A percentile compares a stretch with the other conserved stretches of the same genome.
Evolutionary conservation across 345 rosid genomes (phyloP).

Genomic region (Murraya paniculata): DNA sequence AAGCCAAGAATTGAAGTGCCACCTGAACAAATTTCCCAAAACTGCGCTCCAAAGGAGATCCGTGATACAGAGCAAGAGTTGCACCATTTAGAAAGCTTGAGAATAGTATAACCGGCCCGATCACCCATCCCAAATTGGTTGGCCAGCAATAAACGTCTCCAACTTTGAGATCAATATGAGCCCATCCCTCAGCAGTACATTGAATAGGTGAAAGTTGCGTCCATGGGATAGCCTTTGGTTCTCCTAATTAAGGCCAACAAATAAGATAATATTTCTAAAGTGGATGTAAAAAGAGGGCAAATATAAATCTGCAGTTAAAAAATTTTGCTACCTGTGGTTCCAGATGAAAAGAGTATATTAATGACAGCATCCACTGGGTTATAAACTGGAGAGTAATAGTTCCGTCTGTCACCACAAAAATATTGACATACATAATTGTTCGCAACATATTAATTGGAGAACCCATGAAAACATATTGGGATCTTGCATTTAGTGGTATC

Average conservation of each 20-base stretch:
- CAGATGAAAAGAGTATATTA: conserved; percentile 88
- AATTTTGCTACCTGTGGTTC: conserved; percentile 69
- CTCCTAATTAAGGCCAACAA: conserved; percentile 46
- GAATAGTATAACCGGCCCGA: conserved; percentile 74
- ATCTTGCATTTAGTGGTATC: not conserved
- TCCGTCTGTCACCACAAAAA: conserved; percentile 35
- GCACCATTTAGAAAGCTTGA: conserved; percentile 69
- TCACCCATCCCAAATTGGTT: conserved; percentile 94
- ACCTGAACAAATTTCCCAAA: conserved; percentile 93
- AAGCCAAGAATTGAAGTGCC: conserved; percentile 1
- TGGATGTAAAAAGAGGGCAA: not conserved
- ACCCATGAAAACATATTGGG: not conserved
- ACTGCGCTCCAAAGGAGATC: conserved; percentile 81
- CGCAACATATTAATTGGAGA: not conserved
- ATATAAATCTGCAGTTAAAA: not conserved
- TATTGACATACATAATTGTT: not conserved
- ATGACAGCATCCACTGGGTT: conserved; percentile 53
- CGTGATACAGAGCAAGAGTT: conserved; percentile 81
- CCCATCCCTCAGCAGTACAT: conserved; percentile 64
- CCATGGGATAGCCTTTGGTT: conserved; percentile 97
- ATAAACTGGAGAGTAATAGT: conserved; percentile 47
- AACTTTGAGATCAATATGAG: conserved; percentile 49
- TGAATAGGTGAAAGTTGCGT: conserved; percentile 81
- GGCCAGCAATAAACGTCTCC: conserved; percentile 84
- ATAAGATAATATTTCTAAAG: conserved; percentile 3